Conservation (phyloP, 1,139 yeast genomes). For the Suhomyces chickasaworum region DNA sequence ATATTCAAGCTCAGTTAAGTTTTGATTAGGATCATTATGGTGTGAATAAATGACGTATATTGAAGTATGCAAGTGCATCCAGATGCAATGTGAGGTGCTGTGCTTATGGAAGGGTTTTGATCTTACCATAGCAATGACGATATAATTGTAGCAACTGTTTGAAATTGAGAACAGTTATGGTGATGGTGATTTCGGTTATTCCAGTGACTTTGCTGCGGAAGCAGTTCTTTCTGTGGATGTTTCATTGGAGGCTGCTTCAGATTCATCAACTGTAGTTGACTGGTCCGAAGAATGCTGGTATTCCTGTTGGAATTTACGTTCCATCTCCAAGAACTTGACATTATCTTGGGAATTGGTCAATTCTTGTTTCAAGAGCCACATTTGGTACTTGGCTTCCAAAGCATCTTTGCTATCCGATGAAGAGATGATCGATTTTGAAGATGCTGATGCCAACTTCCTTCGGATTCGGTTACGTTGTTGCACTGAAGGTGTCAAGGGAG, state of each 20-base stretch:
- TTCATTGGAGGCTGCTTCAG: not conserved
- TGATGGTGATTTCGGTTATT: not conserved
- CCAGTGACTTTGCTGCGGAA: not conserved
- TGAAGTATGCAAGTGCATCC: slow-evolving; percentile 1
- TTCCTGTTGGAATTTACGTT: slow-evolving; percentile 16
- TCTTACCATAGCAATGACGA: not conserved
- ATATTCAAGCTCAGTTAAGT: too few species aligned
- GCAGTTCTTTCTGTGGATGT: not conserved
- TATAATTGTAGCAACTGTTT: not conserved
- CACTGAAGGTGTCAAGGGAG: slow-evolving; percentile 25
- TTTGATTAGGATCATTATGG: too few species aligned
- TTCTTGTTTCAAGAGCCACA: slow-evolving; percentile 23
- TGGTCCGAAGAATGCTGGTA: not conserved
- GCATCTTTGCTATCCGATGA: slow-evolving; percentile 15
- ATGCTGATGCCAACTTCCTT: slow-evolving; percentile 16
- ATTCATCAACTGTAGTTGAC: not conserved
- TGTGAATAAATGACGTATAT: not conserved
- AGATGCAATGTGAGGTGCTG: not conserved
- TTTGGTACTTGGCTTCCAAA: slow-evolving; percentile 22
- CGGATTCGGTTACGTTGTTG: slow-evolving; percentile 19
- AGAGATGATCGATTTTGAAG: slow-evolving; percentile 2
- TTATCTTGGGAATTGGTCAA: slow-evolving; percentile 19
- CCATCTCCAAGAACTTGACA: slow-evolving; percentile 24
- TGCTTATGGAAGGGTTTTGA: not conserved
- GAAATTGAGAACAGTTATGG: not conserved